A percentile compares a stretch with the other conserved stretches of the same genome.
Evolutionary conservation across 164 flowering plant species (phyloP).

Genomic region (Platanus orientalis): DNA sequence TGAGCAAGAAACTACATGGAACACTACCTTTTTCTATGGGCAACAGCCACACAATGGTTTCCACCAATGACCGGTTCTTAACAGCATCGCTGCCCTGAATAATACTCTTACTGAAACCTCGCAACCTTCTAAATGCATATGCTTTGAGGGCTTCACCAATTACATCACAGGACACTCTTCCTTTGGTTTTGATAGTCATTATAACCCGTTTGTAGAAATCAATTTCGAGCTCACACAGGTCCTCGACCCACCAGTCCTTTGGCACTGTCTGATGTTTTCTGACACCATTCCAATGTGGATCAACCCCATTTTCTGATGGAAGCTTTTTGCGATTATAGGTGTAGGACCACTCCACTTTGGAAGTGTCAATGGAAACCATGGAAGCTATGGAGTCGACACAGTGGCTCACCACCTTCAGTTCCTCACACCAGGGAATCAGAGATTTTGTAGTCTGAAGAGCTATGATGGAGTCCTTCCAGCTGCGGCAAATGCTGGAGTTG

Average conservation of each 20-base stretch:
- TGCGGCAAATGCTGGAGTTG: slow-evolving; percentile 57
- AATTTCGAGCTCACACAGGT: slow-evolving; percentile 64
- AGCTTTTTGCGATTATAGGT: slow-evolving; percentile 63
- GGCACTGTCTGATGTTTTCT: slow-evolving; percentile 47
- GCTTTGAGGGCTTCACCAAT: slow-evolving; percentile 67
- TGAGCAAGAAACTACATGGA: slow-evolving; percentile 53
- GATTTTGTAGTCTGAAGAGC: slow-evolving; percentile 63
- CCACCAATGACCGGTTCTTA: slow-evolving; percentile 50
- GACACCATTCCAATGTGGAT: slow-evolving; percentile 43
- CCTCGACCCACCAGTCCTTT: slow-evolving; percentile 86
- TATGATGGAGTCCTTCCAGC: slow-evolving; percentile 83
- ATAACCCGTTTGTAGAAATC: slow-evolving; percentile 59
- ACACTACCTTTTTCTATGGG: slow-evolving; percentile 52
- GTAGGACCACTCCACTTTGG: slow-evolving; percentile 78
- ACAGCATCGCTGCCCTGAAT: slow-evolving; percentile 38
- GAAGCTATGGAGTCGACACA: slow-evolving; percentile 70
- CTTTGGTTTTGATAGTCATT: slow-evolving; percentile 48
- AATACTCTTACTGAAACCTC: slow-evolving; percentile 48
- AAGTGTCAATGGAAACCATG: slow-evolving; percentile 57
- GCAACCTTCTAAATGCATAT: slow-evolving; percentile 51
- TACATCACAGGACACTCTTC: slow-evolving; percentile 32
- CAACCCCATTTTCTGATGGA: slow-evolving; percentile 47
- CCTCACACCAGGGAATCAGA: slow-evolving; percentile 58
- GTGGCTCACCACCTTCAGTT: slow-evolving; percentile 57
- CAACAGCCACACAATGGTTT: slow-evolving; percentile 47